Evolutionary conservation across 2,329 filamentous ascomycete genomes (phyloP), one percentile per base, ranked within the genome.

Genomic region (Alternaria alternata): DNA sequence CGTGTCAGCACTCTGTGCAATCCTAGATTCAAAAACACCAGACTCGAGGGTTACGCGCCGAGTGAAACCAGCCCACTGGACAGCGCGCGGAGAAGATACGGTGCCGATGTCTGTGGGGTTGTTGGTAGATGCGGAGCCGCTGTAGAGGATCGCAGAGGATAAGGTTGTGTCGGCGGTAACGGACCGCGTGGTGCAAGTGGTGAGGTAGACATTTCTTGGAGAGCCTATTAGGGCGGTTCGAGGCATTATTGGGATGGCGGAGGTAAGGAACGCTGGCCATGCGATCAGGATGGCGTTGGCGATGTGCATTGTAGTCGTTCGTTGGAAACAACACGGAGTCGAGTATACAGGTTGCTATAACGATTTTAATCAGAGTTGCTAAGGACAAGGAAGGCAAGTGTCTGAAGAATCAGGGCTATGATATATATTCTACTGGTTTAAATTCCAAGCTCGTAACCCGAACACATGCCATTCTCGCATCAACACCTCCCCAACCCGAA

Each of bases 141-240:
- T 51, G 55, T 65, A 67, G 48, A 65, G 64, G 24, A 67, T 57
- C 0, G 57, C 59, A 8, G 57, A 48, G 12, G 62, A 63, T 3
- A 48, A 43, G 36, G 54, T 65, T 12, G 32, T 16, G 38, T 57
- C 59, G 47, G 36, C 26, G 12, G 14, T 22, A 14, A 55, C 22
- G 36, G 49, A 48, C 26, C 63, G 63, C 3, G 57, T 53, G n/a
- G 56, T 65, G 54, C 65, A 67, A 22, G 55, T 61, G 42, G 56
- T 53, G 12, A 67, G 65, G 47, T 65, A 67, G 24, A 62, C 46
- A 22, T 67, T 67, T 34, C 47, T 56, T 24, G 51, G 51, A 11
- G 60, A 62, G 34, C 55, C 54, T 22, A 42, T 22, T 5, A 38
- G 30, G 4, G 51, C 47, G n/a, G 55, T 47, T 16, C 47, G 51